A percentile compares a stretch with the other conserved stretches of the same genome.
These are phyloP conservation scores for Babesia divergens DNA, from an alignment of 169 alveolate genomes.

Conservation along the genomic window DNA sequence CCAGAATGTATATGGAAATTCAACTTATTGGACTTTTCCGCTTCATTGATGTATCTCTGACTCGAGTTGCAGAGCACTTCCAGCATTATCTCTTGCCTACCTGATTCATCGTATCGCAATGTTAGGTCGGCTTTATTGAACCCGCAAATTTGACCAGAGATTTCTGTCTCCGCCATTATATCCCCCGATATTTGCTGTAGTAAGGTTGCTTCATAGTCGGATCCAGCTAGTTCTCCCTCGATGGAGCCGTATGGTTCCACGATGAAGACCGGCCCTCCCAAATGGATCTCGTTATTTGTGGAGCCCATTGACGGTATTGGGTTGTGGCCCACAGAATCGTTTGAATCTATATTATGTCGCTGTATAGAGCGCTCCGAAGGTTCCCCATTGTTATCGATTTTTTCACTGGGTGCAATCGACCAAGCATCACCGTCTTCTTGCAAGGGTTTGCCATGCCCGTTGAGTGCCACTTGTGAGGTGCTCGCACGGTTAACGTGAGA, in stretches of 20 bases:
- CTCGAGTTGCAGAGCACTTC: not conserved
- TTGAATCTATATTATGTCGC: not conserved
- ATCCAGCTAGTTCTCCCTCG: not conserved
- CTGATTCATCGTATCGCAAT: not conserved
- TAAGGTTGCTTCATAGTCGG: conserved; percentile 1
- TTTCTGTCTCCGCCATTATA: not conserved
- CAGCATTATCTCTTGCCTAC: not conserved
- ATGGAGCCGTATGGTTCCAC: conserved; percentile 7
- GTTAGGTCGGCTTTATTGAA: not conserved
- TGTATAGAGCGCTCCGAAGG: not conserved
- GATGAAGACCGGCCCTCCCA: conserved; percentile 1
- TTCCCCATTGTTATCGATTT: too few relatives aligned
- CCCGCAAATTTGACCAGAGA: not conserved
- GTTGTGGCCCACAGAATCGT: not conserved
- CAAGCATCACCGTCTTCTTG: too few relatives aligned
- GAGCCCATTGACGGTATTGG: not conserved
- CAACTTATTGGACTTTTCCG: too few relatives aligned
- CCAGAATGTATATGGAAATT: too few relatives aligned
- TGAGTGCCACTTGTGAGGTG: too few relatives aligned
- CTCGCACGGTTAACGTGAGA: too few relatives aligned
- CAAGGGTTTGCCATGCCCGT: too few relatives aligned
- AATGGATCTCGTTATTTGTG: not conserved
- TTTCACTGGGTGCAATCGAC: too few relatives aligned
- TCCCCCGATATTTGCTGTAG: not conserved
- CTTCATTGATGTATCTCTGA: not conserved